Base-by-base conservation (phyloP, 2,329 filamentous ascomycete species). In the Penicillium verrucosum region DNA sequence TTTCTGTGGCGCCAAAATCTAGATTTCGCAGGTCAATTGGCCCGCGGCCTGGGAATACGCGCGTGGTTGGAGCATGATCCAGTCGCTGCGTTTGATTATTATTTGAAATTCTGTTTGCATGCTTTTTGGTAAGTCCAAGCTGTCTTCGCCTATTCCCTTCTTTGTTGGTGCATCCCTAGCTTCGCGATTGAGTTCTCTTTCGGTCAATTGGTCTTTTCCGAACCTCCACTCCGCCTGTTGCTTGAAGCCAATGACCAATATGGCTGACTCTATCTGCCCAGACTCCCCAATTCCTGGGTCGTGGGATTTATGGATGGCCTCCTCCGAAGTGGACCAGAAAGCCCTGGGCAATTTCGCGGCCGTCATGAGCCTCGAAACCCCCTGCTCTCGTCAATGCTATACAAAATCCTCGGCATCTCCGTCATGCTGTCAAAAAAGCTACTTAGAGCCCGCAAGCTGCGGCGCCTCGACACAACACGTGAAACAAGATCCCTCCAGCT, bases 271-370 rank as follows among this genome's bases (percentile, higher is more conserved):
- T 14, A n/a, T 62, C 53, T 56, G 54, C 60, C 54, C 60, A 57
- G 60, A 63, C 61, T 68, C 60, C 61, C 62, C 70, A 65, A 70
- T 68, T 46, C 60, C 71, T 42, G 68, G 63, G 23, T 58, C 68
- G 34, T 68, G 76, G 57, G 66, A 65, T 64, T 67, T 75, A 72
- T 77, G 75, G 73, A 99, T 97, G 94, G 94, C 94, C 78, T 94
- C 92, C 72, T 94, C 92, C 59, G 91, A 96, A 77, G 91, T 97
- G 60, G 94, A 99, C 75, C 92, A 96, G 78, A 99, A 97, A 78
- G 96, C 95, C 77, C 83, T 99, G 69, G 92, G 91, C 77, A 88
- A 86, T 71, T 87, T 96, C 72, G 93, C 94, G 72, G 89, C 87
- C 75, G 83, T 86, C 60, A 92, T 91, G 65, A 86, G 88, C 70